phyloP scores from a whole-genome alignment of 805 yeast species.

The Cyberlindnera sargentensis region DNA sequence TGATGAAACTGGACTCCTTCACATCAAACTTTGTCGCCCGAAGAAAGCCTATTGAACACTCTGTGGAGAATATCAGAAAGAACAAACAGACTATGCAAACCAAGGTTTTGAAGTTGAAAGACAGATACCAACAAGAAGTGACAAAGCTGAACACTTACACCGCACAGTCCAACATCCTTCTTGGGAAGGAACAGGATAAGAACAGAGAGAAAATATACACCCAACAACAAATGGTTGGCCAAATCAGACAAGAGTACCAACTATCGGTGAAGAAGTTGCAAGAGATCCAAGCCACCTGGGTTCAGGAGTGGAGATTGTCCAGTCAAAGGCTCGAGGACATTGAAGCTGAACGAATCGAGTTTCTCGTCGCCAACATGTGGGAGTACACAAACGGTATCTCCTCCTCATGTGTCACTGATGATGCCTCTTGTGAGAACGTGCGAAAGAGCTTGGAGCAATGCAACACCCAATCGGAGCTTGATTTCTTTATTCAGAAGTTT shows the following conservation, averaged over 20 bases:
- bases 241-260: slow-evolving; percentile 50
- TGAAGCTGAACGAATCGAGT: slow-evolving; percentile 68
- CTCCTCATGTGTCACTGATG: slow-evolving; percentile 70
- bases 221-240: slow-evolving; percentile 34
- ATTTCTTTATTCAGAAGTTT: slow-evolving; percentile 41
- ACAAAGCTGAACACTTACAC: slow-evolving; percentile 48
- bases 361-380: slow-evolving; percentile 67
- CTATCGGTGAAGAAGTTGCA: slow-evolving; percentile 44
- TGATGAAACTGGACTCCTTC: slow-evolving; percentile 46
- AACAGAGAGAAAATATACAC: slow-evolving; percentile 49
- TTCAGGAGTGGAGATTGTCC: slow-evolving; percentile 62
- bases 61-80: slow-evolving; percentile 46
- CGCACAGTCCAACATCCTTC: slow-evolving; percentile 58
- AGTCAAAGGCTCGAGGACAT: slow-evolving; percentile 57
- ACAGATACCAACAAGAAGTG: slow-evolving; percentile 51
- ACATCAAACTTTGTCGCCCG: slow-evolving; percentile 43
- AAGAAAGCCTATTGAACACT: slow-evolving; percentile 49
- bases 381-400: slow-evolving; percentile 70
- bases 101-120: slow-evolving; percentile 33
- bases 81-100: slow-evolving; percentile 34
- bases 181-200: slow-evolving; percentile 67
- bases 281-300: slow-evolving; percentile 56
- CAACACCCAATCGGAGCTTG: slow-evolving; percentile 53
- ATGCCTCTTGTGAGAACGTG: slow-evolving; percentile 66
- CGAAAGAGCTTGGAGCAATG: slow-evolving; percentile 63